Evolutionary conservation across 768 basidiomycete species (phyloP).

Genomic region (Phylloporus rhodoxanthus): DNA sequence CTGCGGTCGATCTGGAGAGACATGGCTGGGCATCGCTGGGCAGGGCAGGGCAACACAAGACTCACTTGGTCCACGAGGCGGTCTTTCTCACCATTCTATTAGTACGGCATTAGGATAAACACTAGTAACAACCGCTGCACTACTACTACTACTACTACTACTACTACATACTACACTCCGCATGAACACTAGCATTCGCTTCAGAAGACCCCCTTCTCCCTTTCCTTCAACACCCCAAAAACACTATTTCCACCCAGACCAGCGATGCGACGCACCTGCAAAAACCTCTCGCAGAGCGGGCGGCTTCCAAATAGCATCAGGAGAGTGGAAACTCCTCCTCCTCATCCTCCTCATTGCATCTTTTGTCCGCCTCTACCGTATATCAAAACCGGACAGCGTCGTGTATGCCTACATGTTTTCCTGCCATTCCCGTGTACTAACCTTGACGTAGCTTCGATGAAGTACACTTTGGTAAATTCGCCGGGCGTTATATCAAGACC

Average conservation of each 20-base stretch:
- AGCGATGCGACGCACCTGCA: constrained; percentile 62
- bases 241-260: constrained; percentile 71
- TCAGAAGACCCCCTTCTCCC: constrained; percentile 64
- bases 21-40: constrained; percentile 6
- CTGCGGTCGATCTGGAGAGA: constrained; percentile 27
- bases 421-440: constrained; percentile 1
- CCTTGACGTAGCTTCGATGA: constrained; percentile 76
- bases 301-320: constrained; percentile 58
- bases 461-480: constrained; percentile 98
- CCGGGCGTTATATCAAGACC: constrained; percentile 87
- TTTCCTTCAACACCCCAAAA: constrained; percentile 38
- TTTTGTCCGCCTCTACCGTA: constrained; percentile 78
- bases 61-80: neutral
- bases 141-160: too few relatives aligned
- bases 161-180: too few relatives aligned
- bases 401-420: constrained; percentile 57
- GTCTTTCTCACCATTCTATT: neutral
- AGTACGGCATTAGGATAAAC: too few relatives aligned
- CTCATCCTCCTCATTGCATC: constrained; percentile 62
- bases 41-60: neutral
- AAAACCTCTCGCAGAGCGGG: constrained; percentile 54
- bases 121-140: too few relatives aligned
- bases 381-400: constrained; percentile 84
- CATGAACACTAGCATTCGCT: constrained; percentile 52
- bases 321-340: constrained; percentile 73